A percentile compares a stretch with the other conserved stretches of the same genome.
phyloP scores from a whole-genome alignment of 2,329 filamentous ascomycete genomes.

The Westerdykella ornata region DNA sequence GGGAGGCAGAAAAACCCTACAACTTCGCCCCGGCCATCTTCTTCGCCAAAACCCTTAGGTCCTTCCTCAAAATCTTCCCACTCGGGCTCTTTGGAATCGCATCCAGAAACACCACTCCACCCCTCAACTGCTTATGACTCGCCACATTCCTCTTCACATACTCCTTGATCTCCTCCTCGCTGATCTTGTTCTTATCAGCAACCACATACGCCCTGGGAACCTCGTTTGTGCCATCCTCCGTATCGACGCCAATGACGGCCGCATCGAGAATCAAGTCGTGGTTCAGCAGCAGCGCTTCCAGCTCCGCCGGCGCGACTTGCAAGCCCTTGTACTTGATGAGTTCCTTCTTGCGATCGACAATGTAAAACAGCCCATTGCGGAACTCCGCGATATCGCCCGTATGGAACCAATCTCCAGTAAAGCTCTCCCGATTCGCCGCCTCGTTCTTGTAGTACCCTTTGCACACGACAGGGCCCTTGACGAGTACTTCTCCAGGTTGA shows the following conservation, averaged over 20 bases:
- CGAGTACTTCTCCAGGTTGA: constrained; percentile 27
- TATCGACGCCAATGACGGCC: constrained; percentile 42
- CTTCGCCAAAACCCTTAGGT: constrained; percentile 30
- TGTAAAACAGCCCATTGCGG: constrained; percentile 36
- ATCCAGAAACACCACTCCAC: constrained; percentile 34
- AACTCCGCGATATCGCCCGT: constrained; percentile 38
- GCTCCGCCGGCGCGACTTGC: constrained; percentile 46
- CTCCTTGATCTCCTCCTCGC: constrained; percentile 25
- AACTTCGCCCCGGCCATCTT: constrained; percentile 24
- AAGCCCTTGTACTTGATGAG: constrained; percentile 48
- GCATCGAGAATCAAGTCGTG: constrained; percentile 41
- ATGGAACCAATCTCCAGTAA: constrained; percentile 32
- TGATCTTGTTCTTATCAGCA: constrained; percentile 27
- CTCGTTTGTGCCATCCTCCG: constrained; percentile 34
- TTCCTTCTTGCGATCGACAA: constrained; percentile 41
- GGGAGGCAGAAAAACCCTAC: no score
- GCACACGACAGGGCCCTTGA: constrained; percentile 34
- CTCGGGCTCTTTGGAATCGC: constrained; percentile 32
- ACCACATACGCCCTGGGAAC: constrained; percentile 42
- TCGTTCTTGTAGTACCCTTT: constrained; percentile 36
- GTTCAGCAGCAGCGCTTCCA: constrained; percentile 41
- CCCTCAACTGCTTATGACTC: constrained; percentile 32
- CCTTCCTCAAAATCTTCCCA: constrained; percentile 36
- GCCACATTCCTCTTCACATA: constrained; percentile 31
- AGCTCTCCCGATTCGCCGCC: constrained; percentile 23